Evolutionary conservation across 305 asterid genomes (phyloP).

Genomic region (Fraxinus platypoda): DNA sequence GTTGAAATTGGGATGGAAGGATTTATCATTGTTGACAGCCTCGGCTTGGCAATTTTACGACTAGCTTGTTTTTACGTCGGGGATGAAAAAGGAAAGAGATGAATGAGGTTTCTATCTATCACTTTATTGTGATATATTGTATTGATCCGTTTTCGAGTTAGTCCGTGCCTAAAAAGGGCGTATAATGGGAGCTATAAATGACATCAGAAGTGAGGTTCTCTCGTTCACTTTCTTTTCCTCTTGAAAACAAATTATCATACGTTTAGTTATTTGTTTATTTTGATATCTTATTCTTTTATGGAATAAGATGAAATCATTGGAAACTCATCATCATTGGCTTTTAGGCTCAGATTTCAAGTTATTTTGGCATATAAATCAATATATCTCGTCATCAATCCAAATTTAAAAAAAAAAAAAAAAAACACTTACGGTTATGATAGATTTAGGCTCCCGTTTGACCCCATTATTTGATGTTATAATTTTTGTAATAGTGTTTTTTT

Average conservation of each 20-base stretch:
- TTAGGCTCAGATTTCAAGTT: background rate
- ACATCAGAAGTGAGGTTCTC: slow-evolving; percentile 14
- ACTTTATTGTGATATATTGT: background rate
- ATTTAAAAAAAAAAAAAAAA: no score
- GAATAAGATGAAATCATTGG: slow-evolving; percentile 13
- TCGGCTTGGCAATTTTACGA: slow-evolving; percentile 84
- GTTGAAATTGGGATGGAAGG: slow-evolving; percentile 90
- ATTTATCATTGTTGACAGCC: slow-evolving; percentile 78
- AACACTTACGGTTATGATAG: background rate
- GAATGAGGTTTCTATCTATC: background rate
- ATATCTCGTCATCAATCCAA: background rate
- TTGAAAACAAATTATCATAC: slow-evolving; percentile 15
- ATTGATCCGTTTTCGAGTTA: background rate
- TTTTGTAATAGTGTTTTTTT: no score
- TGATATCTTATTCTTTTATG: slow-evolving; percentile 35
- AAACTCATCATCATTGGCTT: background rate
- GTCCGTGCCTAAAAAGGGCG: background rate
- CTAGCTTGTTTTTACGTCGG: slow-evolving; percentile 9
- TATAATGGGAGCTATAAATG: background rate
- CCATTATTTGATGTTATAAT: no score
- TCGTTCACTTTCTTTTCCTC: slow-evolving; percentile 20
- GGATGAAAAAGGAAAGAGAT: background rate
- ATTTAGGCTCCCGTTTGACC: background rate
- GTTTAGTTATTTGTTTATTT: slow-evolving; percentile 35
- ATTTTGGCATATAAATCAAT: background rate